phyloP scores from a whole-genome alignment of 2,329 filamentous ascomycete genomes.

The Calcarisporium arbuscula region DNA sequence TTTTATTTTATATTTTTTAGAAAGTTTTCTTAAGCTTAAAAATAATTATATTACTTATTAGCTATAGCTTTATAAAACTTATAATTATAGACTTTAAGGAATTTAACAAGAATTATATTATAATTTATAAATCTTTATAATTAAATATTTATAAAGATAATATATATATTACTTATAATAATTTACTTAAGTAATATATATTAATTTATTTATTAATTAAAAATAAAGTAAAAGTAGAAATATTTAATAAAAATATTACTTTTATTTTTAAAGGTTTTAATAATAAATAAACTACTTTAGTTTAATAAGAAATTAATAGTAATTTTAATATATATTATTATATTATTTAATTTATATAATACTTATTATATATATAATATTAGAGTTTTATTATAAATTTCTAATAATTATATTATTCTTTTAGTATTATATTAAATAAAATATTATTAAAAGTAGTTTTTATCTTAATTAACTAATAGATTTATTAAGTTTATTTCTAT shows the following conservation, averaged over 20 bases:
- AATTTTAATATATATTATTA: too few species aligned
- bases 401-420: too few species aligned
- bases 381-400: too few species aligned
- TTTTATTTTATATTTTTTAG: conserved; percentile 2
- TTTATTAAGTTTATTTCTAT: too few species aligned
- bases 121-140: conserved; percentile 5
- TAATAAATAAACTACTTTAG: too few species aligned
- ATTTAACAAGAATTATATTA: not conserved
- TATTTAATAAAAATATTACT: not conserved
- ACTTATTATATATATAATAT: too few species aligned
- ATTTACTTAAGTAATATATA: conserved; percentile 1
- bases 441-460: too few species aligned
- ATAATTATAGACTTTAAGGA: not conserved
- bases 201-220: conserved; percentile 4
- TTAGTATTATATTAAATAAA: too few species aligned
- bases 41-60: conserved; percentile 1
- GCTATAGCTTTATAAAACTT: not conserved
- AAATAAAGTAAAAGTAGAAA: conserved; percentile 1
- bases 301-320: too few species aligned
- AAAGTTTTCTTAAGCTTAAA: not conserved
- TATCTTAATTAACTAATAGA: too few species aligned
- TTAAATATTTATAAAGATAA: conserved; percentile 1
- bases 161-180: conserved; percentile 2
- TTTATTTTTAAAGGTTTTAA: not conserved
- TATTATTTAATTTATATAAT: too few species aligned